phyloP scores from a whole-genome alignment of 228 moss, liverwort and hornwort species.

The Sphagnum magellanicum region DNA sequence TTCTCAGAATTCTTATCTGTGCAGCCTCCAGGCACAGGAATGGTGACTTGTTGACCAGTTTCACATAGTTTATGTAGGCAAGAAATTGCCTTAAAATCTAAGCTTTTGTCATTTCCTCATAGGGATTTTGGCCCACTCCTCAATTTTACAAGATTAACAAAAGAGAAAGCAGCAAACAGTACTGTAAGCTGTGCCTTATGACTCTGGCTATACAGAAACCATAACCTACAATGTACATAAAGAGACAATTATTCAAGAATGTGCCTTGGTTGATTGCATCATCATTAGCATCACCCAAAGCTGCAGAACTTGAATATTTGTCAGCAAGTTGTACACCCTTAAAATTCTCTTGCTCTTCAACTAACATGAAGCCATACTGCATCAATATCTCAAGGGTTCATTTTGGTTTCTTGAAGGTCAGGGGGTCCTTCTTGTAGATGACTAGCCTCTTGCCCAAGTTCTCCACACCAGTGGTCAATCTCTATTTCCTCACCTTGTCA shows the following conservation, averaged over 20 bases:
- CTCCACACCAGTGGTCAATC: constrained; percentile 45
- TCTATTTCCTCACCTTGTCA: constrained; percentile 88
- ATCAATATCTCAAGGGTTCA: constrained; percentile 53
- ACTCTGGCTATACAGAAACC: not conserved
- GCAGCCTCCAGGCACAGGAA: constrained; percentile 47
- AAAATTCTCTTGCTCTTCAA: constrained; percentile 89
- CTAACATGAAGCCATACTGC: constrained; percentile 67
- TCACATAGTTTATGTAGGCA: constrained; percentile 20
- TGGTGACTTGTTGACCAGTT: constrained; percentile 27
- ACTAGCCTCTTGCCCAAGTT: constrained; percentile 79
- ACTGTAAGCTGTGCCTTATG: too few species aligned
- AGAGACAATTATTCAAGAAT: constrained; percentile 4
- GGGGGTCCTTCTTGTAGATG: constrained; percentile 60
- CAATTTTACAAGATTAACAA: too few species aligned
- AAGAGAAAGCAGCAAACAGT: not conserved
- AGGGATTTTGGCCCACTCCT: too few species aligned
- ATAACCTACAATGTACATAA: not conserved
- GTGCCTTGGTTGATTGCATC: constrained; percentile 48
- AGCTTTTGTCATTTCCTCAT: too few species aligned
- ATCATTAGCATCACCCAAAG: constrained; percentile 73
- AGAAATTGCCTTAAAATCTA: too few species aligned
- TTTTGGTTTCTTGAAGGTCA: constrained; percentile 55
- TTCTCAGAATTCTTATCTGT: constrained; percentile 54
- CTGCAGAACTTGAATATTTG: constrained; percentile 35
- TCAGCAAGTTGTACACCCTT: constrained; percentile 92